A percentile compares a stretch with the other conserved stretches of the same genome.
Conservation (phyloP, 2,329 filamentous ascomycete genomes). For the Alternaria longipes region DNA sequence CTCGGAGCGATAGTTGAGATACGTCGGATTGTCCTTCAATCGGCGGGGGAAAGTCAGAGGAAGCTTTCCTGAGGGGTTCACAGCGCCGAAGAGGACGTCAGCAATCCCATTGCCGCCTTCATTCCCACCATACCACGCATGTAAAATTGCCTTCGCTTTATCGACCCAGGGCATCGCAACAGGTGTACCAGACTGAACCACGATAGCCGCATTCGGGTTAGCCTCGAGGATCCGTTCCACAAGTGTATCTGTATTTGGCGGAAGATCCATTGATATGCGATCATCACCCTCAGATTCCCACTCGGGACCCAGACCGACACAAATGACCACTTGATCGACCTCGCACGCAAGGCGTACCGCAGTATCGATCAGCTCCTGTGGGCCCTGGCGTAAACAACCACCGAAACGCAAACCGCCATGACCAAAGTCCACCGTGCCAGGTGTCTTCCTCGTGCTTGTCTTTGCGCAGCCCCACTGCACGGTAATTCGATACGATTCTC, state of each 20-base stretch:
- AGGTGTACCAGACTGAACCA: constrained; percentile 83
- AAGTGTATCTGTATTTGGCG: constrained; percentile 62
- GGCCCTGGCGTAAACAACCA: constrained; percentile 38
- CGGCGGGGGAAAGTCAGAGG: constrained; percentile 70
- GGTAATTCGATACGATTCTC: background rate
- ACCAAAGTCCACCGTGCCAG: background rate
- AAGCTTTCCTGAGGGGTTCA: constrained; percentile 78
- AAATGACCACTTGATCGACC: background rate
- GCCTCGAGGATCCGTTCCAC: constrained; percentile 67
- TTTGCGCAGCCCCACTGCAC: background rate
- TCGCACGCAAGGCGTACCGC: background rate
- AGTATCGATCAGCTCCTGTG: constrained; percentile 33
- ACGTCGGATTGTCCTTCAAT: constrained; percentile 70
- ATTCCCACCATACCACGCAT: constrained; percentile 83
- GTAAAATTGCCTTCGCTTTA: constrained; percentile 75
- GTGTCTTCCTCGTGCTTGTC: background rate
- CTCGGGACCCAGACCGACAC: constrained; percentile 40
- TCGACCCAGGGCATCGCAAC: constrained; percentile 79
- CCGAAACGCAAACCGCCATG: background rate
- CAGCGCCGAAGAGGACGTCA: constrained; percentile 78
- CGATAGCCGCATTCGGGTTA: constrained; percentile 76
- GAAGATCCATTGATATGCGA: constrained; percentile 65
- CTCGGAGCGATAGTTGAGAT: constrained; percentile 71
- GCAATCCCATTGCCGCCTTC: constrained; percentile 81
- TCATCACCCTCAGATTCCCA: constrained; percentile 76